Evolutionary conservation across 225 moss, liverwort and hornwort genomes (phyloP).

Genomic region (Sphagnum contortum): DNA sequence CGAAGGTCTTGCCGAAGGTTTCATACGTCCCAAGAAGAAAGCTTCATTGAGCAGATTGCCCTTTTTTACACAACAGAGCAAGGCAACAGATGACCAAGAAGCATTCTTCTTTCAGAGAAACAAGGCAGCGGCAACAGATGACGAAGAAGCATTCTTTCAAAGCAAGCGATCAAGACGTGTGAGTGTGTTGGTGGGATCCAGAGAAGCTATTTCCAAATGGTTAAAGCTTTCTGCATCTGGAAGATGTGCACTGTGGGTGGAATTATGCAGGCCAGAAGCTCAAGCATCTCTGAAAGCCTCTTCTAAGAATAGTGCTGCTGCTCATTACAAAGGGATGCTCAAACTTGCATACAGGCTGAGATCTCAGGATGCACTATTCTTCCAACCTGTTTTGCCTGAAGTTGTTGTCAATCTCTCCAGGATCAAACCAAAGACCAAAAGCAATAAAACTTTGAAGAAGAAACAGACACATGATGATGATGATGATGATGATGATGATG

Average conservation of each 20-base stretch:
- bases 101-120: neutral
- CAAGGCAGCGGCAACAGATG: neutral
- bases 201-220: constrained; percentile 59
- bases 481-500: constrained; percentile 6
- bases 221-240: constrained; percentile 40
- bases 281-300: neutral
- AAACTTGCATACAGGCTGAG: constrained; percentile 55
- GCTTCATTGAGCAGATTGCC: constrained; percentile 8
- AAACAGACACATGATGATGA: neutral
- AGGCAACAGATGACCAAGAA: constrained; percentile 3
- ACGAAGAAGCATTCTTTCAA: constrained; percentile 3
- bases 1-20: constrained; percentile 30
- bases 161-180: constrained; percentile 8
- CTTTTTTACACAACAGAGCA: constrained; percentile 15
- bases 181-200: constrained; percentile 47
- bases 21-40: constrained; percentile 36
- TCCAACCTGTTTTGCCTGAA: constrained; percentile 25
- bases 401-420: constrained; percentile 18
- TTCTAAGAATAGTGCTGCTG: neutral
- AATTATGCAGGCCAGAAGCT: constrained; percentile 1
- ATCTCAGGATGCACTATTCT: constrained; percentile 17
- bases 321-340: constrained; percentile 15
- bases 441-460: neutral
- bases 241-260: constrained; percentile 61
- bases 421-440: neutral